Percentiles rank a stretch among this genome's conserved stretches.
These are phyloP conservation scores for Hymenochaete sp. DNA, from an alignment of 1,284 basidiomycete species.

Conservation along the genomic window DNA sequence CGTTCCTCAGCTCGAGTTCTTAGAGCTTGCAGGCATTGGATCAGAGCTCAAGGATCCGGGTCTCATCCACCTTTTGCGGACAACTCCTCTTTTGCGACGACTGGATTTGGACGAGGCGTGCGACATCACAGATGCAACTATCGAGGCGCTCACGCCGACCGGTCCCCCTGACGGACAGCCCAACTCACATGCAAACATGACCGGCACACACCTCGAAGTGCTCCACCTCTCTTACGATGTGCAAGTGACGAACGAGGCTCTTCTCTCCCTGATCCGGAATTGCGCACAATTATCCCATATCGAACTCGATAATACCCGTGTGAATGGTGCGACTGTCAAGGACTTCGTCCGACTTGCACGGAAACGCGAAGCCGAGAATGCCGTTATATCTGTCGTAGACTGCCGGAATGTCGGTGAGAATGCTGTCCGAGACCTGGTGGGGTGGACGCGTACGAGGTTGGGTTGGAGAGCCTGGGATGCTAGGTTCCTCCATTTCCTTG, in stretches of 20 bases:
- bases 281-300: conserved; percentile 59
- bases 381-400: conserved; percentile 63
- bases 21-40: conserved; percentile 78
- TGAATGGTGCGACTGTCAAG: conserved; percentile 53
- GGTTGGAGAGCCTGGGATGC: conserved; percentile 69
- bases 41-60: conserved; percentile 61
- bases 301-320: conserved; percentile 72
- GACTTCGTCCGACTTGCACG: conserved; percentile 56
- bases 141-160: conserved; percentile 56
- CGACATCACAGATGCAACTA: conserved; percentile 65
- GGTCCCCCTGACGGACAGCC: conserved; percentile 20
- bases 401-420: conserved; percentile 62
- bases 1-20: conserved; percentile 66
- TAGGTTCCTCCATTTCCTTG: conserved; percentile 54
- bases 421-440: conserved; percentile 49
- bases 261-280: conserved; percentile 53
- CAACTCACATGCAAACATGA: too few species aligned
- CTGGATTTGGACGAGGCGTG: conserved; percentile 81
- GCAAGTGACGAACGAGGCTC: conserved; percentile 52
- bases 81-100: conserved; percentile 61
- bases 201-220: conserved; percentile 65
- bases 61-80: conserved; percentile 61
- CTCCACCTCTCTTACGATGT: conserved; percentile 64
- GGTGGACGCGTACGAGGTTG: conserved; percentile 51
- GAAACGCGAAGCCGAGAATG: conserved; percentile 39